Base-by-base conservation (phyloP, 2,329 filamentous ascomycete genomes). In the Zymoseptoria brevis region DNA sequence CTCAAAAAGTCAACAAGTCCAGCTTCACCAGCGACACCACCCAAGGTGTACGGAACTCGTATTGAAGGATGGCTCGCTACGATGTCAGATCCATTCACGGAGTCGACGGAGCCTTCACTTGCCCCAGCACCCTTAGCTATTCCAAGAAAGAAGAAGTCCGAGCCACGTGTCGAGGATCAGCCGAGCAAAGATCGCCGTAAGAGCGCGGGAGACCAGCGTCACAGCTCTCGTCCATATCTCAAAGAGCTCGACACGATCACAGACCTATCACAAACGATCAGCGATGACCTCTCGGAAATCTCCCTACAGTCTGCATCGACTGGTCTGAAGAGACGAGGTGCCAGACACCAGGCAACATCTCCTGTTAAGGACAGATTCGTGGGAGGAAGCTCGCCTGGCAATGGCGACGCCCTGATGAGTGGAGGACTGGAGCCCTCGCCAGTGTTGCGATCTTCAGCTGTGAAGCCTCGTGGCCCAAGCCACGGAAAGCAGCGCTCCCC, bases 31-130 rank as follows among this genome's bases (percentile, higher is more conserved):
- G 57, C 61, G 26, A 53, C 29, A 30, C 66, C 70, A 11, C 72
- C 75, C 19, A 78, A 78, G 52, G 74, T 79, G 13, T 77, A 78
- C 58, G 76, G 74, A 19, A 79, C 68, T 56, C 82, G 82, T 53
- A 80, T 87, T 24, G 81, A 86, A 70, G 81, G 83, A 54, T 87
- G 84, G 84, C 77, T 87, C 5, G 79, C 79, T 69, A 63, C 59
- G 19, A 71, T 67, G 55, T 61, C 71, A 19, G 65, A 73, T 65
- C 71, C 71, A 8, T 72, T 73, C 61, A 63, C 74, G 54, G 76
- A 76, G 41, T 71, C 73, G 3, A 71, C 71, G 24, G 69, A 70
- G 11, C 69, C 70, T 30, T 68, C 66, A 3, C 55, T 69, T 11
- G 66, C 68, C 8, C 71, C 71, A 3, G 67, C 71, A 26, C 69